Conservation (phyloP, 2,329 filamentous ascomycete genomes). For the Pestalotiopsis sp. region DNA sequence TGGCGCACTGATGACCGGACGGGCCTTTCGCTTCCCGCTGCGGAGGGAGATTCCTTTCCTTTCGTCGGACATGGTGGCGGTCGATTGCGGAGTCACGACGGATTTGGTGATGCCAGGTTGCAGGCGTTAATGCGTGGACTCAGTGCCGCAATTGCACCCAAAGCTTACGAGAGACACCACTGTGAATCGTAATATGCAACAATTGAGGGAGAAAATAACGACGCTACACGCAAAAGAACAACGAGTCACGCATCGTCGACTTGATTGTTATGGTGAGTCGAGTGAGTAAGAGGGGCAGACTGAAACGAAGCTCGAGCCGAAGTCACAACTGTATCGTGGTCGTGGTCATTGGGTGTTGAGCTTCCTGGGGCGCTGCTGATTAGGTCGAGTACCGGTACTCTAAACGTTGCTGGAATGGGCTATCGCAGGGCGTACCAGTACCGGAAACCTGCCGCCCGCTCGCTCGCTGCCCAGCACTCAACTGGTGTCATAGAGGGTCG, state of each 20-base stretch:
- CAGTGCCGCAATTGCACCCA: background rate
- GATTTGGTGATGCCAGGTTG: background rate
- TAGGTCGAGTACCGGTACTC: background rate
- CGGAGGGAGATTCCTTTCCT: constrained; percentile 65
- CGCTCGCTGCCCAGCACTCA: background rate
- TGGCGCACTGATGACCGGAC: constrained; percentile 65
- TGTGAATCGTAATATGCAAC: background rate
- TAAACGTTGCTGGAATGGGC: background rate
- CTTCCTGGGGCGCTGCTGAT: background rate
- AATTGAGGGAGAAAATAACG: background rate
- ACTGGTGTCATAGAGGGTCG: background rate
- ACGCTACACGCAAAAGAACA: background rate
- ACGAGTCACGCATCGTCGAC: background rate
- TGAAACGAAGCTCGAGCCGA: background rate
- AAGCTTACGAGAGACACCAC: background rate
- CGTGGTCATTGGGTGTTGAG: constrained; percentile 2
- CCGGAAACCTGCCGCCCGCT: background rate
- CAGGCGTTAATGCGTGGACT: background rate
- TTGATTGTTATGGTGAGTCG: background rate
- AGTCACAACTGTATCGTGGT: background rate
- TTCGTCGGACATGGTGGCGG: constrained; percentile 60
- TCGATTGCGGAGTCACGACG: background rate
- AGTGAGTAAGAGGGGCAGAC: background rate
- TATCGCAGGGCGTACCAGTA: background rate
- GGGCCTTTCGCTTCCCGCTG: constrained; percentile 62